Percentiles rank a stretch among this genome's conserved stretches.
phyloP scores from a whole-genome alignment of 2,329 filamentous ascomycete species.

The Curvularia spicifera region DNA sequence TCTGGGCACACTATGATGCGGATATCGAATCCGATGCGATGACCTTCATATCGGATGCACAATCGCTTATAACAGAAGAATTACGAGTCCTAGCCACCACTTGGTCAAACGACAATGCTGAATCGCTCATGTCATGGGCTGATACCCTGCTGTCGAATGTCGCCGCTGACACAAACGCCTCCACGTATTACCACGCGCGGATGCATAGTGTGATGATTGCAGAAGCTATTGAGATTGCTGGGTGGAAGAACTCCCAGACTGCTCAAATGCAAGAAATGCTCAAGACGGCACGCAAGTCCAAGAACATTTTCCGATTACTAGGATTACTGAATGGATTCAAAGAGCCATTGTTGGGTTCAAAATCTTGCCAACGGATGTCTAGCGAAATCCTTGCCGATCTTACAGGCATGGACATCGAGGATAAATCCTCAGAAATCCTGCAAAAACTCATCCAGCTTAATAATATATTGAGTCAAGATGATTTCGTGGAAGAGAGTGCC shows the following conservation, averaged over 20 bases:
- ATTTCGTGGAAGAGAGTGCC: conserved; percentile 57
- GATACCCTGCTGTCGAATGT: conserved; percentile 32
- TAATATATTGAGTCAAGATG: conserved; percentile 58
- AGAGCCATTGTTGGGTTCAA: conserved; percentile 56
- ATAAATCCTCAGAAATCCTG: conserved; percentile 53
- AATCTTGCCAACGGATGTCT: conserved; percentile 59
- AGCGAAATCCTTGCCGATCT: conserved; percentile 67
- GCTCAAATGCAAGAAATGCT: conserved; percentile 48
- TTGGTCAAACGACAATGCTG: conserved; percentile 23
- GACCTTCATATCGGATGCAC: conserved; percentile 60
- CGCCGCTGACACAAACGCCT: conserved; percentile 29
- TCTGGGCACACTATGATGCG: conserved; percentile 57
- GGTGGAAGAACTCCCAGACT: conserved; percentile 48
- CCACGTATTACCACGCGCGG: conserved; percentile 53
- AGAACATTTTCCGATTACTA: conserved; percentile 55
- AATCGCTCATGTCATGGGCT: conserved; percentile 36
- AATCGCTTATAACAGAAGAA: conserved; percentile 56
- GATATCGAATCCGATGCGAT: conserved; percentile 61
- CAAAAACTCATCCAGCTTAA: conserved; percentile 62
- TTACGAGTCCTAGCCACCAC: conserved; percentile 30
- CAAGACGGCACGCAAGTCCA: conserved; percentile 37
- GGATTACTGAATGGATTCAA: conserved; percentile 58
- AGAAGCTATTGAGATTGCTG: conserved; percentile 52
- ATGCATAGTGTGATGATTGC: conserved; percentile 47
- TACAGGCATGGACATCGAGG: conserved; percentile 60